Conservation (phyloP, 2,329 filamentous ascomycete genomes). For the Botrytis cinerea region DNA sequence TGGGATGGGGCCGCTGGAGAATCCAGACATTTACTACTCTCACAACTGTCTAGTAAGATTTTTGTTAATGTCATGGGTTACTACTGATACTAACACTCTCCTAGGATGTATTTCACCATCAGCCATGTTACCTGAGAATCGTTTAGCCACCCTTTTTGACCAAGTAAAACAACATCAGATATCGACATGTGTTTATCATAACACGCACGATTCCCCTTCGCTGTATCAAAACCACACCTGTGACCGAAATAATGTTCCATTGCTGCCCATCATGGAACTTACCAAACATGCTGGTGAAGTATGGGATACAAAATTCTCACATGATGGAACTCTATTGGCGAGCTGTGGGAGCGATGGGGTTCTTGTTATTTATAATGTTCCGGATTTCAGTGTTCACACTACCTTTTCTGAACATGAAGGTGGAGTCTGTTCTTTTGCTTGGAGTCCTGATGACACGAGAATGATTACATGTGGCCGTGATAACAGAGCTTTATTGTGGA, state of each 20-base stretch:
- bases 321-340: constrained; percentile 79
- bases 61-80: not conserved
- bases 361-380: constrained; percentile 81
- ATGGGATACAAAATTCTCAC: constrained; percentile 89
- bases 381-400: constrained; percentile 65
- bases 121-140: constrained; percentile 93
- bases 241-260: constrained; percentile 76
- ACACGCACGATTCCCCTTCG: constrained; percentile 74
- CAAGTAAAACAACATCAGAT: constrained; percentile 86
- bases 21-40: constrained; percentile 74
- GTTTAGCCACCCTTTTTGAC: constrained; percentile 76
- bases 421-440: constrained; percentile 78
- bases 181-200: constrained; percentile 84
- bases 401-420: constrained; percentile 64
- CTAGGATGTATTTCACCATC: constrained; percentile 88
- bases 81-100: constrained; percentile 32
- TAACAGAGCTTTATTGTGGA: constrained; percentile 73
- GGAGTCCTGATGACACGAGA: constrained; percentile 89
- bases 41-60: constrained; percentile 76
- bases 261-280: constrained; percentile 69
- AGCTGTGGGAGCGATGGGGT: constrained; percentile 75
- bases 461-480: constrained; percentile 83
- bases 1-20: constrained; percentile 82
- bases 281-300: constrained; percentile 77
- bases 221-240: constrained; percentile 89